Percentiles rank a stretch among this genome's conserved stretches.
Conservation (phyloP, 805 yeast genomes). For the Cyberlindnera saturnus region DNA sequence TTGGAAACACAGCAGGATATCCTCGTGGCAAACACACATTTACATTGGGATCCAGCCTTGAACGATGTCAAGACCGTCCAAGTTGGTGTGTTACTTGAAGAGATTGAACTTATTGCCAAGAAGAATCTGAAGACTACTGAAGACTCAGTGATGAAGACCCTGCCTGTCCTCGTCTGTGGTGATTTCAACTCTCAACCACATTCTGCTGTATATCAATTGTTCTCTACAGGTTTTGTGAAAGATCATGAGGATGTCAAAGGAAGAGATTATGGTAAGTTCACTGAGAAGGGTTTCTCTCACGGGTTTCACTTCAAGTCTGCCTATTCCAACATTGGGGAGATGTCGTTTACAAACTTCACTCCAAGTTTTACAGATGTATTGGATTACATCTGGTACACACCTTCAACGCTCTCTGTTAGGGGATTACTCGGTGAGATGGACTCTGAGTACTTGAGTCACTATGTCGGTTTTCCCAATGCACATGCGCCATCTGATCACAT, state of each 20-base stretch:
- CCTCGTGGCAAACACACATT: conserved; percentile 82
- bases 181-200: conserved; percentile 86
- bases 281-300: conserved; percentile 84
- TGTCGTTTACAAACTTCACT: conserved; percentile 91
- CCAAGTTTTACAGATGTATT: conserved; percentile 91
- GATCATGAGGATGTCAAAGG: conserved; percentile 79
- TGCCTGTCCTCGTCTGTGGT: conserved; percentile 86
- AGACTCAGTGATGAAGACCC: conserved; percentile 43
- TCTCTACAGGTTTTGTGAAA: conserved; percentile 74
- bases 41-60: conserved; percentile 97
- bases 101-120: conserved; percentile 62
- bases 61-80: conserved; percentile 96
- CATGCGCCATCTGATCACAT: conserved; percentile 94
- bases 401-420: conserved; percentile 70
- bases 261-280: conserved; percentile 84
- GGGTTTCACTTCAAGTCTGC: conserved; percentile 78
- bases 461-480: conserved; percentile 90
- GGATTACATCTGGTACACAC: conserved; percentile 94
- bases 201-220: conserved; percentile 88
- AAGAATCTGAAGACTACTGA: conserved; percentile 27
- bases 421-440: conserved; percentile 86
- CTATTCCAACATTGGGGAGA: conserved; percentile 77
- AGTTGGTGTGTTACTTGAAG: conserved; percentile 86
- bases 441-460: conserved; percentile 63
- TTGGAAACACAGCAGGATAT: conserved; percentile 63